Conservation (phyloP, 495 filamentous ascomycete species). For the Hypoxylon fuscum region DNA sequence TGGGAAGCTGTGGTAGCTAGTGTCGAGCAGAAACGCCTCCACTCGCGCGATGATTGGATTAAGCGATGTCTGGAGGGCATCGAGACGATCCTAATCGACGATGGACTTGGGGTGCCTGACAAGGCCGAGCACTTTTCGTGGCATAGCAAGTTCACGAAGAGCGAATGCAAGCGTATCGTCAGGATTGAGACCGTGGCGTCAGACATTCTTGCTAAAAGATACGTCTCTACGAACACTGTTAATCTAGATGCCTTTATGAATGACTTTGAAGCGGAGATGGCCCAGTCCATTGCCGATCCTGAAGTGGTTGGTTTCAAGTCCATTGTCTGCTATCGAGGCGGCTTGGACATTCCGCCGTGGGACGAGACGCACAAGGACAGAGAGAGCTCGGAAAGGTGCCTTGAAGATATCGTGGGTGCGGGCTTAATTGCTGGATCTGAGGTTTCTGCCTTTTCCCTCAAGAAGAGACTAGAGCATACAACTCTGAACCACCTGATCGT, state of each 20-base stretch:
- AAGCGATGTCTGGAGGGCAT: conserved; percentile 75
- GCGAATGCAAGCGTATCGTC: conserved; percentile 77
- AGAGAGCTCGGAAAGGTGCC: conserved; percentile 24
- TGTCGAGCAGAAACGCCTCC: conserved; percentile 62
- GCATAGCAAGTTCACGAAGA: conserved; percentile 73
- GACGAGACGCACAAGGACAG: conserved; percentile 34
- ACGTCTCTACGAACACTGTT: conserved; percentile 20
- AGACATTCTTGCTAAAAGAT: conserved; percentile 58
- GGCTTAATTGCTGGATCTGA: conserved; percentile 31
- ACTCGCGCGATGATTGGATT: conserved; percentile 66
- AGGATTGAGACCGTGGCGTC: conserved; percentile 83
- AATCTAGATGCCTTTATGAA: conserved; percentile 51
- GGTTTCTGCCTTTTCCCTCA: conserved; percentile 39
- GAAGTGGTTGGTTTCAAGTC: conserved; percentile 87
- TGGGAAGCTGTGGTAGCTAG: conserved; percentile 72
- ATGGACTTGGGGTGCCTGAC: conserved; percentile 68
- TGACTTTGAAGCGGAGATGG: conserved; percentile 60
- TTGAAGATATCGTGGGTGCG: conserved; percentile 42
- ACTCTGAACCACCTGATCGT: conserved; percentile 73
- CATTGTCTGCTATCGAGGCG: conserved; percentile 84
- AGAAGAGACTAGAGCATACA: conserved; percentile 66
- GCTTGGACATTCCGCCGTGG: conserved; percentile 63
- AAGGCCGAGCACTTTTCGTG: conserved; percentile 69
- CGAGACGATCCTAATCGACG: conserved; percentile 82
- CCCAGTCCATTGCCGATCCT: conserved; percentile 64